phyloP scores from a whole-genome alignment of 2,329 filamentous ascomycete species.

The Ceratocystis colombiana region DNA sequence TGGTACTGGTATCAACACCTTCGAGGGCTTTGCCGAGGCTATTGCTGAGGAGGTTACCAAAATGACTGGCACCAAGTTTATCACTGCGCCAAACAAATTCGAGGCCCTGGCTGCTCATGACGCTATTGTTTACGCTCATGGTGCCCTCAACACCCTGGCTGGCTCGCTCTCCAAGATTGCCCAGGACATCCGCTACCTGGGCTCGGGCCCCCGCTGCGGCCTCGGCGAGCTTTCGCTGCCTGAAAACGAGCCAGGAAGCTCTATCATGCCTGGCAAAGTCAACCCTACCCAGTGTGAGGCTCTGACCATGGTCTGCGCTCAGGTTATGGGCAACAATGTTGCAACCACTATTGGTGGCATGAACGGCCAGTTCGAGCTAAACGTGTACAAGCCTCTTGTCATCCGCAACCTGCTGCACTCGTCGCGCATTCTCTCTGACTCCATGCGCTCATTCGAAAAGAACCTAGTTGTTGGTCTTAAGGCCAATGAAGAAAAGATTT shows the following conservation, averaged over 20 bases:
- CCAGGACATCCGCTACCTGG: constrained; percentile 94
- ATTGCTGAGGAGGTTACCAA: constrained; percentile 84
- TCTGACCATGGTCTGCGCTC: constrained; percentile 92
- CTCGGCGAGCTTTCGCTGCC: constrained; percentile 87
- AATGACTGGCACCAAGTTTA: constrained; percentile 87
- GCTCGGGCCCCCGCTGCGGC: constrained; percentile 89
- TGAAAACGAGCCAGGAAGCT: constrained; percentile 95
- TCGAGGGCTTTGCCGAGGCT: constrained; percentile 86
- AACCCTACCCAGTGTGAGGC: constrained; percentile 98
- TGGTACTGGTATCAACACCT: constrained; percentile 95
- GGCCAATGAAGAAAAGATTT: constrained; percentile 89
- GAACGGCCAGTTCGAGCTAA: constrained; percentile 97
- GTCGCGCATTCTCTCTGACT: constrained; percentile 74
- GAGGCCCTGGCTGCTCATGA: constrained; percentile 94
- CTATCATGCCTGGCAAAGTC: constrained; percentile 99
- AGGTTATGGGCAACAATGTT: constrained; percentile 96
- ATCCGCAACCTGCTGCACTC: constrained; percentile 95
- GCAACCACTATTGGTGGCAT: constrained; percentile 89
- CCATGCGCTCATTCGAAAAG: constrained; percentile 91
- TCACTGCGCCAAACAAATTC: constrained; percentile 98
- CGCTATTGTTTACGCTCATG: constrained; percentile 86
- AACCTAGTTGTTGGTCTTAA: constrained; percentile 80
- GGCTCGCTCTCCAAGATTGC: constrained; percentile 93
- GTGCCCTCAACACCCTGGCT: constrained; percentile 86
- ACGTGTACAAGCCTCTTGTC: constrained; percentile 96